Evolutionary conservation across 345 rosid species (phyloP).

Genomic region (Reutealis trisperma): DNA sequence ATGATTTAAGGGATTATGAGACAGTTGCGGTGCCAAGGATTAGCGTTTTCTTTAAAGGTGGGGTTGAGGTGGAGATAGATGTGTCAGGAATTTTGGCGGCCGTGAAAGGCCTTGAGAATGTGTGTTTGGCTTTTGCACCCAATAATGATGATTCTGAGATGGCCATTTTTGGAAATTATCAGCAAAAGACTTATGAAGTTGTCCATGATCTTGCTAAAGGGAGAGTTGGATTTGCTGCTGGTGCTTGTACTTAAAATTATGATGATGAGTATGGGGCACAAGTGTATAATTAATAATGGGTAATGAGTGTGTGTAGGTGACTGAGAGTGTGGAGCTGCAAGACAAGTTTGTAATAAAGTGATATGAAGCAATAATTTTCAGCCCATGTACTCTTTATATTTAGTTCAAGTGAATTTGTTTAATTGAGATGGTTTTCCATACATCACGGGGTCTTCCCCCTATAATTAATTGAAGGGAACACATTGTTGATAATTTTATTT

Average conservation of each 20-base stretch:
- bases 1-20: conserved; percentile 18
- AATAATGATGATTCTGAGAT: neutral
- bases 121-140: conserved; percentile 16
- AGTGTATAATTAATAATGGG: too few relatives aligned
- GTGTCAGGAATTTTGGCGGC: neutral
- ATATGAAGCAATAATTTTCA: too few relatives aligned
- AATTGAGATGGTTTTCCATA: too few relatives aligned
- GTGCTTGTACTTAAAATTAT: neutral
- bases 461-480: too few relatives aligned
- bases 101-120: neutral
- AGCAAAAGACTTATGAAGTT: conserved; percentile 10
- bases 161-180: conserved; percentile 12
- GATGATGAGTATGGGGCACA: too few relatives aligned
- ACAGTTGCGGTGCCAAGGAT: conserved; percentile 9
- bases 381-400: too few relatives aligned
- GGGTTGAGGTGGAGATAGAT: neutral
- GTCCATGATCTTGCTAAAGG: conserved; percentile 4
- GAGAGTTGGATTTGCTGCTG: conserved; percentile 14
- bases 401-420: too few relatives aligned
- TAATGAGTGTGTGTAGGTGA: too few relatives aligned
- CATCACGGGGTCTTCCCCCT: too few relatives aligned
- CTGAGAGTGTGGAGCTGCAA: too few relatives aligned
- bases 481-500: too few relatives aligned
- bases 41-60: neutral
- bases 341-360: too few relatives aligned